These are phyloP conservation scores for Neoscytalidium dimidiatum DNA, from an alignment of 2,329 filamentous ascomycete species.

Conservation along the genomic window DNA sequence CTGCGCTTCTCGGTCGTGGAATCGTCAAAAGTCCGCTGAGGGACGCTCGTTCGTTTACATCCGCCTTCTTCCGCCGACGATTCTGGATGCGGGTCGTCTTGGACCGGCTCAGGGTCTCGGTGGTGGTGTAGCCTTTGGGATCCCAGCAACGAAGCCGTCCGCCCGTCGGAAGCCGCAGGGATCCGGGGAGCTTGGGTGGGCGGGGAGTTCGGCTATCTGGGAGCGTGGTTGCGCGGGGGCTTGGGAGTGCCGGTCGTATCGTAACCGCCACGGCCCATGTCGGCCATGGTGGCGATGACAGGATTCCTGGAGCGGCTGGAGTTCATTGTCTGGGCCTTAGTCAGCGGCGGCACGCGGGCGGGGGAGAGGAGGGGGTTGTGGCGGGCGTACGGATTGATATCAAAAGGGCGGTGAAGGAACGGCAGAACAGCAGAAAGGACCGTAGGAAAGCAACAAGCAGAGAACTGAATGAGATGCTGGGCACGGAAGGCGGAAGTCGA, in stretches of 20 bases:
- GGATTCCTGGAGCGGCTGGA: conserved; percentile 8
- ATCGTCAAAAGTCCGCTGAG: neutral
- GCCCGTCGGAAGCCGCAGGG: neutral
- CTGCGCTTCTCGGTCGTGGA: neutral
- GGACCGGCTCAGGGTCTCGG: neutral
- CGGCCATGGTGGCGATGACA: conserved; percentile 25
- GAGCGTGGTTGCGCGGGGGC: conserved; percentile 38
- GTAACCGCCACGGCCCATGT: conserved; percentile 53
- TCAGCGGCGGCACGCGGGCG: neutral
- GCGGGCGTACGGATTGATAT: neutral
- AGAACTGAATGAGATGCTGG: neutral
- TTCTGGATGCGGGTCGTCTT: neutral
- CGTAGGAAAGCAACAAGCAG: neutral
- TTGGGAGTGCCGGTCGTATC: conserved; percentile 52
- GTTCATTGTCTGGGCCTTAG: neutral
- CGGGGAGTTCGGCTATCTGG: neutral
- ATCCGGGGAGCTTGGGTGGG: neutral
- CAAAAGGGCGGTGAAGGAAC: neutral
- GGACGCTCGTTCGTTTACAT: neutral
- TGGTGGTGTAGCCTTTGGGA: neutral
- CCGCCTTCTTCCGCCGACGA: neutral
- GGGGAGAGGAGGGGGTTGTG: neutral
- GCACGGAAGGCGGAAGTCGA: neutral
- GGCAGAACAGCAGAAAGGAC: conserved; percentile 2
- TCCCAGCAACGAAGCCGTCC: neutral